Conservation (phyloP, 139 green algal species). For the Ostreobium quekettii region DNA sequence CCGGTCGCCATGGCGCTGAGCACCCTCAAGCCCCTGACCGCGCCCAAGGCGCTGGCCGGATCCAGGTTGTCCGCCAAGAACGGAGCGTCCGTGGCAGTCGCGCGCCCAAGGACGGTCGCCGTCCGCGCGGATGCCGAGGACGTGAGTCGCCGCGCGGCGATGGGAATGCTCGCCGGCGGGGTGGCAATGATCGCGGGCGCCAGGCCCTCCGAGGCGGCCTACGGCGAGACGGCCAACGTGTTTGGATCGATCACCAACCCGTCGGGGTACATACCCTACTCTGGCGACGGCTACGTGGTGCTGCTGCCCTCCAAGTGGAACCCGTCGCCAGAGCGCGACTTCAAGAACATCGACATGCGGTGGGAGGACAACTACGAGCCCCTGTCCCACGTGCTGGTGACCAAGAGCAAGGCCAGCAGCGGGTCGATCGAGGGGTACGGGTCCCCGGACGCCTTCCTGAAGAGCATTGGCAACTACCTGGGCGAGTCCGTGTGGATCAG, state of each 20-base stretch:
- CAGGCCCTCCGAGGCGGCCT: slow-evolving; percentile 61
- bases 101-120: no score
- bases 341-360: slow-evolving; percentile 51
- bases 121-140: slow-evolving; percentile 4
- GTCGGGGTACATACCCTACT: slow-evolving; percentile 84
- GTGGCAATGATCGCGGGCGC: slow-evolving; percentile 41
- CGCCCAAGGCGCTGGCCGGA: no score
- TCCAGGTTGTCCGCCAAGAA: no score
- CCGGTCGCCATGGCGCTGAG: no score
- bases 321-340: slow-evolving; percentile 86
- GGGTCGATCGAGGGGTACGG: slow-evolving; percentile 74
- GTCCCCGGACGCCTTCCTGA: slow-evolving; percentile 79
- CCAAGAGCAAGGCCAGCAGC: slow-evolving; percentile 63
- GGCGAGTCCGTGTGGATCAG: slow-evolving; percentile 61
- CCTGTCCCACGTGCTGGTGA: slow-evolving; percentile 83
- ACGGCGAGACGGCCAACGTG: slow-evolving; percentile 82
- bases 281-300: slow-evolving; percentile 84
- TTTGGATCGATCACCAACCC: slow-evolving; percentile 82
- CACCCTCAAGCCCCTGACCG: no score
- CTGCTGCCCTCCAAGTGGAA: slow-evolving; percentile 94
- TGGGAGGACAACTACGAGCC: slow-evolving; percentile 92
- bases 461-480: slow-evolving; percentile 66
- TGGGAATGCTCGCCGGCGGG: slow-evolving; percentile 54
- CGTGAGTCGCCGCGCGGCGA: slow-evolving; percentile 50
- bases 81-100: no score